Evolutionary conservation across 1,284 basidiomycete genomes (phyloP), one percentile per base, ranked within the genome.

Genomic region (Microbotryomycetes sp.): DNA sequence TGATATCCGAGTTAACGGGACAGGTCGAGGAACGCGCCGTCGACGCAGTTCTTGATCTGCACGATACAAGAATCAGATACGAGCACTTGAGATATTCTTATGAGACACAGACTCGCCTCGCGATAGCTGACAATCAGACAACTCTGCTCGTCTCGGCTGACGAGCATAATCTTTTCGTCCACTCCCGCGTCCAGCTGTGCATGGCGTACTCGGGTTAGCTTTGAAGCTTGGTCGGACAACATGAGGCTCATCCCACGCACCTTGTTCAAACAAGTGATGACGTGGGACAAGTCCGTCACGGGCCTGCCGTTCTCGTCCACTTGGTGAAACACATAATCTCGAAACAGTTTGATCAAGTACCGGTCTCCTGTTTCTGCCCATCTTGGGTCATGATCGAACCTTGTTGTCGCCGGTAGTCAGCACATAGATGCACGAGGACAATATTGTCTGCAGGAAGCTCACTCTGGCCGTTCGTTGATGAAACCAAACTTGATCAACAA

Each of bases 321-420:
- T 72, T 94, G 90, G 75, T 99, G 96, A 78, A 99, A 99, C 48
- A 98, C 92, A 72, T 91, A 93, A 77, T 99, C 96, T 28, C 96
- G 83, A 82, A 99, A 98, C 54, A 99, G 83, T 79, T 96, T 97
- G 80, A 98, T 83, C 71, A 98, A 91, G 75, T 99, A 98, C 61
- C 93, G 82, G 73, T 99, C 96, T 15, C 96, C 96, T 2, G 94
- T 97, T 75, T 98, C 96, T 7, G 92, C 92, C 94, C 94, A 98
- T 11, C 92, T 82, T 2, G 90, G 84, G 73, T 97, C 94, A 56
- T 89, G 86, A 54, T 94, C 90, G 72, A 97, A 97, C 72, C 91
- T 92, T 68, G 1, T 26, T 11, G 54, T n/a, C 47, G 54, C 6
- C 18, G 23, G 45, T 3, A 18, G 47, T 50, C 26, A 47, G 47